Evolutionary conservation across 2,329 filamentous ascomycete genomes (phyloP), one percentile per base, ranked within the genome.

Genomic region (Verruconis gallopava): DNA sequence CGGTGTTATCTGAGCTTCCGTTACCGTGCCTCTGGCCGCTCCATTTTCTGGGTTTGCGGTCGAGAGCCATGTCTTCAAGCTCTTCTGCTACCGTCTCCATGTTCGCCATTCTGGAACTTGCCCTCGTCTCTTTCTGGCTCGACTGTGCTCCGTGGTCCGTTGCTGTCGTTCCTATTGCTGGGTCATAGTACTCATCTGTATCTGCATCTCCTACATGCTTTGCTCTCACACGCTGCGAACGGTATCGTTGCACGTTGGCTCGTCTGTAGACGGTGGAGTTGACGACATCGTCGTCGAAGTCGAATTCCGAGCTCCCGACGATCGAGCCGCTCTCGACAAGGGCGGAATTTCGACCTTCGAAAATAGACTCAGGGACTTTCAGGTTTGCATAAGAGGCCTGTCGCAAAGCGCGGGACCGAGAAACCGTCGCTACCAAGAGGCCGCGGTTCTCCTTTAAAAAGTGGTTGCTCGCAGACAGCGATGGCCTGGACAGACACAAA

Each of bases 231-330:
- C 14, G 4, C 2, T 4, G 14, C 21, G 21, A 9, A 3, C 33
- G 22, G 4, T 22, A 11, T 18, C 33, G 21, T 11, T 20, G 21
- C 2, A 28, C 21, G 11, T 13, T 42, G 15, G 40, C 40, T 21
- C 40, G 28, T 20, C 40, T 17, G 30, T 42, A 42, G n/a, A 42
- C 40, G 4, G 40, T 42, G 14, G 40, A 42, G 14, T 37, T 35
- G 2, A 37, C 30, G 6, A 42, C 33, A 21, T 35, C 33, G 17
- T 35, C 33, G 18, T 42, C 40, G 21, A 42, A 42, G 18, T 42
- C 40, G 20, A 42, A 42, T 22, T 35, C 40, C 15, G 32, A 28
- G 11, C 20, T 25, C 13, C 38, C 38, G 17, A 40, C 19, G 3
- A 28, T 40, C 11, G 38, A 40, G 38, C 21, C 20, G 6, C 38